Evolutionary conservation across 2,329 filamentous ascomycete genomes (phyloP), one percentile per base, ranked within the genome.

Genomic region (Exophiala lecanii-corni): DNA sequence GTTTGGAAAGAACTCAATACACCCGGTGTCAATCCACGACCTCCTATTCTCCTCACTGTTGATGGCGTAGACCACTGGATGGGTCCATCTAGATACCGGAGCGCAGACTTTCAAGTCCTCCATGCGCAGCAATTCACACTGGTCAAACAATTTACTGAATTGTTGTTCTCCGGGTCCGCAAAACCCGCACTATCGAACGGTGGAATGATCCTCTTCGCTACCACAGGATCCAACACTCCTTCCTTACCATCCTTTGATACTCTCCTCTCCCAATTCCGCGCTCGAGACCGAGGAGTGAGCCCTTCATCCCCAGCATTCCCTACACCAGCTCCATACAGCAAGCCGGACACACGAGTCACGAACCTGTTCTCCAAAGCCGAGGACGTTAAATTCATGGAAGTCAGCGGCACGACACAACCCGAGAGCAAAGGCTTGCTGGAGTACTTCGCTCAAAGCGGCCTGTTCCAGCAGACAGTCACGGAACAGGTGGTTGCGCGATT

Each of bases 361-460:
- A 68, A 73, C 2, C 60, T 62, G 0, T 61, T 69, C 48, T 42
- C 56, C 4, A 28, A 23, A 3, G 28, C 20, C 5, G 37, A 39
- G 9, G 38, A 42, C 36, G 31, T 43, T 31, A 64, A 71, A 50
- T 61, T 76, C 2, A 63, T 73, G 55, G 73, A 76, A 15, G 60
- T 95, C 15, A 73, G 76, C 31, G 84, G 86, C 6, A 58, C 96
- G 54, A 82, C 71, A 56, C 86, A 82, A 65, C 67, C 74, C 2
- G 91, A 97, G 67, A 81, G 86, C 9, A 78, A 83, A 47, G 75
- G 80, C 1, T 71, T 94, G 55, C 83, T 97, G 80, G 89, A 96
- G 70, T 97, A 96, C 69, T 97, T 91, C 74, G 89, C 87, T 4
- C 80, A 79, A 25, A 94, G 87, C 63, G 92, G 91, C 9, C 72